Conservation (phyloP, 768 basidiomycete species). For the Leucocoprinus leucothites region DNA sequence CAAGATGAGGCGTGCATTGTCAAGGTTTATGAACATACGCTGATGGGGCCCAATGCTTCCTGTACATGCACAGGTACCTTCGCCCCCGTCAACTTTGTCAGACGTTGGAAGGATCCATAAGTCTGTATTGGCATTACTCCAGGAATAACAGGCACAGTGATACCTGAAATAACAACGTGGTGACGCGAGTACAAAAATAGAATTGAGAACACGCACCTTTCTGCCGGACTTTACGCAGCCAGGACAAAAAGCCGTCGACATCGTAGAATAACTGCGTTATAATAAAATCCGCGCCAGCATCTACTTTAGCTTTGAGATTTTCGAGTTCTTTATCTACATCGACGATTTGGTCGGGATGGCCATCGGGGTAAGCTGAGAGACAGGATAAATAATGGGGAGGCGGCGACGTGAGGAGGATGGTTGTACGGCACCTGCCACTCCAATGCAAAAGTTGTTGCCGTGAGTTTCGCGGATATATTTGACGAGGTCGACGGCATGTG, state of each 20-base stretch:
- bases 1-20: neutral
- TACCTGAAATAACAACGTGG: constrained; percentile 49
- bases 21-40: constrained; percentile 46
- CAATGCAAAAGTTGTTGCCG: constrained; percentile 80
- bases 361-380: constrained; percentile 82
- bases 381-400: constrained; percentile 6
- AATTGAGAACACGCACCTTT: constrained; percentile 52
- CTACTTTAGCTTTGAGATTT: constrained; percentile 80
- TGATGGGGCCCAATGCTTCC: constrained; percentile 37
- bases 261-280: constrained; percentile 98
- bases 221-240: constrained; percentile 69
- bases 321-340: constrained; percentile 64
- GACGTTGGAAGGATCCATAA: constrained; percentile 86
- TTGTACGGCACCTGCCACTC: constrained; percentile 73
- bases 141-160: constrained; percentile 87
- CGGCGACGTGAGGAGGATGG: neutral
- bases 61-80: constrained; percentile 44
- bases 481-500: constrained; percentile 86
- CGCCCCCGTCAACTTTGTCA: constrained; percentile 86
- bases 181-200: neutral
- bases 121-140: constrained; percentile 99
- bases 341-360: constrained; percentile 61
- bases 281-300: constrained; percentile 95
- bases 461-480: constrained; percentile 72
- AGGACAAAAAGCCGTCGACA: constrained; percentile 77